Base-by-base conservation (phyloP, 768 basidiomycete genomes). In the Hysterangium stoloniferum region DNA sequence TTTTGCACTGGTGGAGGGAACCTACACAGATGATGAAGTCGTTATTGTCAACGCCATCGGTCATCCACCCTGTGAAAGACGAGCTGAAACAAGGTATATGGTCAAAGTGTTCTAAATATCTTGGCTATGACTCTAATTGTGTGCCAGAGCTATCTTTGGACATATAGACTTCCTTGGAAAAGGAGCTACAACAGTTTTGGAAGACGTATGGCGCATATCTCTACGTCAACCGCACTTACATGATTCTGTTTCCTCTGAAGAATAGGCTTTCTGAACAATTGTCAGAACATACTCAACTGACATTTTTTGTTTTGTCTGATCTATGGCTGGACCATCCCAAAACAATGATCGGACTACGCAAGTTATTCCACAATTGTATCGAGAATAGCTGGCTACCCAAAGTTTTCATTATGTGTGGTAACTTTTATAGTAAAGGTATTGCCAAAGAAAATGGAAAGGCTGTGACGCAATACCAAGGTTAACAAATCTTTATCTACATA, bases 121-220 rank as follows among this genome's bases (percentile, higher is more conserved):
- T 12, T 27, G 22, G 13, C 36, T 52, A 42, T 36, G 38, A 22
- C 41, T 41, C 31, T 40, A 65, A 46, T 59, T 51, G 12, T 35
- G 32, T 43, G 36, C 8, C 61, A 94, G 92, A 56, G 90, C 86
- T 34, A 84, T 98, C 57, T 96, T 89, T 61, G 96, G 94, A 0
- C 96, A 98, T 61, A 83, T 97, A 27, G 96, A 99, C 64, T 96
- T 98, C 61, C 76, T 98, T 9, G 96, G 96, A n/a, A 82, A 86
- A 59, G 96, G 96, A 1, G 81, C 89, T 3, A 86, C 93, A 1
- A 91, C 94, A 2, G 66, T 92, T 19, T 68, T 86, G 4, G 94
- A 98, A 70, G 96, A 98, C 64, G 95, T 94, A 59, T 48, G 81
- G 41, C 33, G 19, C 27, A 15, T 15, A 65, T 4, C 34, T 38